phyloP scores from a whole-genome alignment of 169 alveolate genomes.

The Plasmodium berghei region DNA sequence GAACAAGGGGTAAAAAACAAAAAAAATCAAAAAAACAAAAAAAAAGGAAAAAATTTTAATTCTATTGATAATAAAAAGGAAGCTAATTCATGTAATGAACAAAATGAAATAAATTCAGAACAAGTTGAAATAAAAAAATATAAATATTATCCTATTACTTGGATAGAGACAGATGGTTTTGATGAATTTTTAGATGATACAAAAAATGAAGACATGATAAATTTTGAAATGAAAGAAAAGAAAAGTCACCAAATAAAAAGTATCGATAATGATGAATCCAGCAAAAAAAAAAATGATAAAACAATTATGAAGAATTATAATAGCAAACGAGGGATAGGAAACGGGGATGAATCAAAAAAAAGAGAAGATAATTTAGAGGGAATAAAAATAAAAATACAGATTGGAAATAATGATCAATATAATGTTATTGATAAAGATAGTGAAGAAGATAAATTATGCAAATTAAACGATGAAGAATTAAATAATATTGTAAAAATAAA shows the following conservation, averaged over 20 bases:
- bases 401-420: background rate
- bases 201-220: slow-evolving; percentile 44
- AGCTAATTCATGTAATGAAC: background rate
- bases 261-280: background rate
- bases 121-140: slow-evolving; percentile 23
- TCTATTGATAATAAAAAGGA: background rate
- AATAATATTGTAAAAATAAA: slow-evolving; percentile 25
- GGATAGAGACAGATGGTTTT: slow-evolving; percentile 70
- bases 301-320: background rate
- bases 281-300: background rate
- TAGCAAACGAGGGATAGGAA: background rate
- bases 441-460: background rate
- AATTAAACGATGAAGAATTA: slow-evolving; percentile 25
- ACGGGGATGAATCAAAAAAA: background rate
- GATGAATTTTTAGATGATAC: slow-evolving; percentile 72
- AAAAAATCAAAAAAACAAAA: background rate
- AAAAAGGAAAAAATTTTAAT: background rate
- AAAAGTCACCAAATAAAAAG: background rate
- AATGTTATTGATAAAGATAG: background rate
- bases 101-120: background rate
- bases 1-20: background rate
- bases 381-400: background rate
- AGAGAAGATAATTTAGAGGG: slow-evolving; percentile 2
- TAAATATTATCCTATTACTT: slow-evolving; percentile 31
- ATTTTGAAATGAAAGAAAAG: slow-evolving; percentile 34